Percentiles rank a stretch among this genome's conserved stretches.
Evolutionary conservation across 176 grass and related monocot genomes (phyloP).

Genomic region (Oryza australiensis): DNA sequence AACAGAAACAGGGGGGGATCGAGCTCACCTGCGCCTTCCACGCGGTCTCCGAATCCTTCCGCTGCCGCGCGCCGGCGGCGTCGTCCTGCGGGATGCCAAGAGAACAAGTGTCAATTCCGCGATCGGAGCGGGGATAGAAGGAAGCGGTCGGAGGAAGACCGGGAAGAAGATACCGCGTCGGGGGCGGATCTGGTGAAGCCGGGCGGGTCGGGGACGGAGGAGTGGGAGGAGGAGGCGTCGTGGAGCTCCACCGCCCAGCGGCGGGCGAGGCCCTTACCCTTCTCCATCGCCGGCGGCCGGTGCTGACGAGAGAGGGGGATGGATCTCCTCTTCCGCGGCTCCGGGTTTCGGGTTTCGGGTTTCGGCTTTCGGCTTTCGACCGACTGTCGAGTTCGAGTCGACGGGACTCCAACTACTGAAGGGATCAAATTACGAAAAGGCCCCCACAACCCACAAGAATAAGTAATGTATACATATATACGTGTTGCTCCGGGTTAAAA

Average conservation of each 20-base stretch:
- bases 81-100: slow-evolving; percentile 54
- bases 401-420: too few relatives aligned
- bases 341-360: not conserved
- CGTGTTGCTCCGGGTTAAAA: too few relatives aligned
- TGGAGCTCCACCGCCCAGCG: slow-evolving; percentile 89
- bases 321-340: slow-evolving; percentile 14
- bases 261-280: slow-evolving; percentile 83
- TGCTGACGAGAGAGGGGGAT: slow-evolving; percentile 3
- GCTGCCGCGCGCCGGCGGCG: slow-evolving; percentile 69
- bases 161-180: slow-evolving; percentile 50
- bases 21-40: slow-evolving; percentile 83
- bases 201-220: slow-evolving; percentile 63
- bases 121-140: not conserved
- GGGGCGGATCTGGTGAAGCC: slow-evolving; percentile 77
- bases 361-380: not conserved
- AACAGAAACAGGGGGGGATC: not conserved
- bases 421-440: too few relatives aligned
- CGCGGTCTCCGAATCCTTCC: slow-evolving; percentile 76
- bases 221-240: slow-evolving; percentile 42
- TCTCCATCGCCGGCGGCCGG: slow-evolving; percentile 67
- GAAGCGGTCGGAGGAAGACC: not conserved
- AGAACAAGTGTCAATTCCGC: not conserved
- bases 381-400: too few relatives aligned
- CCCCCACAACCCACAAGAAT: too few relatives aligned
- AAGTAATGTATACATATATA: too few relatives aligned